Conservation (phyloP, 2,329 filamentous ascomycete genomes). For the Fusarium pseudonygamai region DNA sequence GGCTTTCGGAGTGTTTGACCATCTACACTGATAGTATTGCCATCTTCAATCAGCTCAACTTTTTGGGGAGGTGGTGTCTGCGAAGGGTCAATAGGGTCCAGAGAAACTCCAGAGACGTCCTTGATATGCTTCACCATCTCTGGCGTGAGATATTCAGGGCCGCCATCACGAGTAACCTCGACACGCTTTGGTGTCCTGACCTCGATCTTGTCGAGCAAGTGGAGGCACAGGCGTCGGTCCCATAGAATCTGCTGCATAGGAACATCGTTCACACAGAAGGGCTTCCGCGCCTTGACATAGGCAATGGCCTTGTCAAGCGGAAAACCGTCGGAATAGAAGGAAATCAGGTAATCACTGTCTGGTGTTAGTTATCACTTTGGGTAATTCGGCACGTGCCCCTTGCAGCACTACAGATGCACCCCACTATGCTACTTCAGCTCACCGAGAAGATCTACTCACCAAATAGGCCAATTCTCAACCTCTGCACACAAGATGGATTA, state of each 20-base stretch:
- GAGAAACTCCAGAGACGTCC: constrained; percentile 78
- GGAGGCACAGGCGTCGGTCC: constrained; percentile 91
- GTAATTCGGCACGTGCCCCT: constrained; percentile 41
- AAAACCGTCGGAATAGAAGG: constrained; percentile 98
- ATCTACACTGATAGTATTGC: constrained; percentile 88
- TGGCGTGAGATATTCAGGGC: constrained; percentile 78
- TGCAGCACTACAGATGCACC: constrained; percentile 33
- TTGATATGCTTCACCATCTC: constrained; percentile 84
- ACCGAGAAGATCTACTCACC: constrained; percentile 60
- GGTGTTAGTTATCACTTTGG: constrained; percentile 34
- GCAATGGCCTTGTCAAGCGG: constrained; percentile 96
- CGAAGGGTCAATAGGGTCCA: constrained; percentile 75
- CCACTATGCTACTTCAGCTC: constrained; percentile 48
- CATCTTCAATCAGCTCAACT: constrained; percentile 89
- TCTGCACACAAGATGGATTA: constrained; percentile 55
- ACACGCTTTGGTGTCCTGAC: constrained; percentile 89
- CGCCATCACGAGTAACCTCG: constrained; percentile 93
- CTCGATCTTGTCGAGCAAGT: constrained; percentile 86
- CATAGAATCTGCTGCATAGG: constrained; percentile 97
- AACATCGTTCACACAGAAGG: constrained; percentile 97
- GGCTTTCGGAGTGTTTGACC: constrained; percentile 85
- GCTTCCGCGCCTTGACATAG: constrained; percentile 91
- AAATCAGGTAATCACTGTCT: constrained; percentile 86
- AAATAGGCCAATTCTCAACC: constrained; percentile 95
- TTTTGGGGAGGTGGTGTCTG: constrained; percentile 71